Evolutionary conservation across 768 basidiomycete species (phyloP), one percentile per base, ranked within the genome.

Genomic region (Galerina sulciceps): DNA sequence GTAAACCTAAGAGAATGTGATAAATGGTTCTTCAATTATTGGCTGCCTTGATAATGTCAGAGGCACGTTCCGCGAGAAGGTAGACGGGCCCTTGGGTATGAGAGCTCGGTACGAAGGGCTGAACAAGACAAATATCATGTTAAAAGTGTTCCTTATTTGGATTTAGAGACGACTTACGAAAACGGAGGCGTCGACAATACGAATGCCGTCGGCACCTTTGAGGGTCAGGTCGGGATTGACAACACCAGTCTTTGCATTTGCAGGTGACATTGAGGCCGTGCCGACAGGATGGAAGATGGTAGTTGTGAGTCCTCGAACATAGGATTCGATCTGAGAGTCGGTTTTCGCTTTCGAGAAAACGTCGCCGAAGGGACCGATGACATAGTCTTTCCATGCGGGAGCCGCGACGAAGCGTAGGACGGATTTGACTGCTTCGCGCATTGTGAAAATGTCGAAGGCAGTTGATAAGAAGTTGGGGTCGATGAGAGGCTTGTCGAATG

Each of bases 401-500:
- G 69, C 71, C 4, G 57, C 23, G 2, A 63, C 46, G 49, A 75
- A 74, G 5, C 61, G 59, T 26, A 61, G 45, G 1, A 58, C 59
- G 9, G 62, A 54, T 44, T 65, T 67, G 54, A 73, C 58, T 4
- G 64, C 57, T 40, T 71, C 67, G 0, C 70, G 66, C 55, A 74
- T 53, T 8, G 67, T 65, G 31, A 60, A 54, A 18, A 72, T 55
- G 56, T 76, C 76, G 41, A 70, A 69, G 5, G 62, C 57, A 17
- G 65, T 65, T 31, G 51, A 66, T 23, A 81, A 73, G 71, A 80
- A 79, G 47, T 76, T 78, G 4, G 82, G 80, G 63, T 86, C 74
- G 65, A 85, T 82, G 18, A 72, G 50, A 0, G 86, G 85, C 22
- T 69, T 40, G 31, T 71, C 72, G 67, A 85, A 84, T 15, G 83